A percentile compares a stretch with the other conserved stretches of the same genome.
Conservation (phyloP, 768 basidiomycete species). For the Suillus subalutaceus region DNA sequence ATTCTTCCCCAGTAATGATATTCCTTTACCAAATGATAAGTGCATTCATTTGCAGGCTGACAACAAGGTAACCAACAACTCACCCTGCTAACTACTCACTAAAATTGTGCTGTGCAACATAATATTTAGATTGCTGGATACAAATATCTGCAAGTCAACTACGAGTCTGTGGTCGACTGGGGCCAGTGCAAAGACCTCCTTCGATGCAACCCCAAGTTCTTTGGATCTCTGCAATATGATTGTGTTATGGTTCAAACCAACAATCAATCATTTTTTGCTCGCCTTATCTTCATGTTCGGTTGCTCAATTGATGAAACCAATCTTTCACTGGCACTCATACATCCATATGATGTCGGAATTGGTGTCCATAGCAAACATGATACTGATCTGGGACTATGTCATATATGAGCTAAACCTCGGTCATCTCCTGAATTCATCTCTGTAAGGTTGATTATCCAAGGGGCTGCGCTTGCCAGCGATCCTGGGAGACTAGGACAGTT, state of each 20-base stretch:
- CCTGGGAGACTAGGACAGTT: neutral
- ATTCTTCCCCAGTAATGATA: too few relatives aligned
- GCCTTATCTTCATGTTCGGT: slow-evolving; percentile 24
- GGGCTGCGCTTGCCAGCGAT: slow-evolving; percentile 23
- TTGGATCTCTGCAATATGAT: slow-evolving; percentile 29
- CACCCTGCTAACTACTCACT: slow-evolving; percentile 1
- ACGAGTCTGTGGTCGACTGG: slow-evolving; percentile 34
- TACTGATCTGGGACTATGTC: slow-evolving; percentile 23
- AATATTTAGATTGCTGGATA: slow-evolving; percentile 27
- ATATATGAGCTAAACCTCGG: slow-evolving; percentile 16
- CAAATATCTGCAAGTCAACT: slow-evolving; percentile 29
- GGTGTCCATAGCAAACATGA: slow-evolving; percentile 20
- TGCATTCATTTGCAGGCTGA: slow-evolving; percentile 5
- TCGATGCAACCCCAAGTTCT: slow-evolving; percentile 33
- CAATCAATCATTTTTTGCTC: slow-evolving; percentile 20
- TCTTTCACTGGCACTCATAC: slow-evolving; percentile 17
- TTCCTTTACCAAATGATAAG: too few relatives aligned
- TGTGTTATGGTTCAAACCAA: slow-evolving; percentile 29
- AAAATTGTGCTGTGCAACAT: neutral
- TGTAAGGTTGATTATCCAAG: slow-evolving; percentile 31
- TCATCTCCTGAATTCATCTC: slow-evolving; percentile 26
- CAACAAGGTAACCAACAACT: slow-evolving; percentile 6
- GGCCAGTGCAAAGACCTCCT: slow-evolving; percentile 28
- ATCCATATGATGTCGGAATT: slow-evolving; percentile 20
- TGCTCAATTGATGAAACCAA: slow-evolving; percentile 11